Conservation (phyloP, 371 early-diverging fungal species). For the Mortierella sp. region DNA sequence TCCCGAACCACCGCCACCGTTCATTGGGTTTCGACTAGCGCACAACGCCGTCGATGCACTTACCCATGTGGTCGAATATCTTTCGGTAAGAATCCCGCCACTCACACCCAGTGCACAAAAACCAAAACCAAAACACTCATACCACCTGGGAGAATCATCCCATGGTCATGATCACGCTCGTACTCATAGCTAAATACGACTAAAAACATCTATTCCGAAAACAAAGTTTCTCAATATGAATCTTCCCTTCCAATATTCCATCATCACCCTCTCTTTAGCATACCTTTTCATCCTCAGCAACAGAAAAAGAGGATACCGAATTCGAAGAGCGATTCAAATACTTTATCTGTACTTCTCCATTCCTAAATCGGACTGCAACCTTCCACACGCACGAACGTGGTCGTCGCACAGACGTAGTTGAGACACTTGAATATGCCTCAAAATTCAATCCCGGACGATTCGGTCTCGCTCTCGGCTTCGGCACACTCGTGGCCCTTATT, state of each 20-base stretch:
- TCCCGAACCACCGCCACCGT: constrained; percentile 35
- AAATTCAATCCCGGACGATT: constrained; percentile 40
- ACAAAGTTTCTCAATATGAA: neutral
- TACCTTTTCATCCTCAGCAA: constrained; percentile 60
- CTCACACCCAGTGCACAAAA: neutral
- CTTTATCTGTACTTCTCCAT: constrained; percentile 72
- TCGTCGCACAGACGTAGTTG: constrained; percentile 42
- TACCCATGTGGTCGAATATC: constrained; percentile 41
- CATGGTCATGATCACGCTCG: neutral
- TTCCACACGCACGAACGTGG: constrained; percentile 61
- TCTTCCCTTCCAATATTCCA: neutral
- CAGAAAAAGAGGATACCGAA: constrained; percentile 67
- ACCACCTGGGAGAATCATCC: neutral
- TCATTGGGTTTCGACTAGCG: constrained; percentile 30
- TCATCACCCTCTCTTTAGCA: constrained; percentile 37
- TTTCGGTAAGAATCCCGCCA: constrained; percentile 31
- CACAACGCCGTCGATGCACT: constrained; percentile 42
- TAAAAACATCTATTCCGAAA: neutral
- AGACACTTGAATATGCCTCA: constrained; percentile 43
- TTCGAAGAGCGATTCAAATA: constrained; percentile 79
- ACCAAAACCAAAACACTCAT: no score
- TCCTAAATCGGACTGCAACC: constrained; percentile 64
- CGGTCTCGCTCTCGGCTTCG: constrained; percentile 49
- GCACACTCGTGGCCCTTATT: constrained; percentile 37
- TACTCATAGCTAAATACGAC: neutral